phyloP scores from a whole-genome alignment of 2,329 filamentous ascomycete species.

The Colletotrichum spaethianum region DNA sequence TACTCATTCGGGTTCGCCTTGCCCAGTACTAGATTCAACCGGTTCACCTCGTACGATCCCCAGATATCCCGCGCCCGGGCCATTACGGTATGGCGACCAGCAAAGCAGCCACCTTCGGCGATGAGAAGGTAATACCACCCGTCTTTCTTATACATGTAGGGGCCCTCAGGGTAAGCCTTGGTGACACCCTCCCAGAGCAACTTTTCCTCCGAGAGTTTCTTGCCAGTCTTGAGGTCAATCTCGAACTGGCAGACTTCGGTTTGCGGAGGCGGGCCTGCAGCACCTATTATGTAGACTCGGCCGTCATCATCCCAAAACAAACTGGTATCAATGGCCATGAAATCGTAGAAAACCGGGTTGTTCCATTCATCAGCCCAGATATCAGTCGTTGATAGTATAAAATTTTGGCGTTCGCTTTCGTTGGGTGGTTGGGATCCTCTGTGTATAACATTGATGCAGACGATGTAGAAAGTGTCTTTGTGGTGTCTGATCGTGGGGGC shows the following conservation, averaged over 20 bases:
- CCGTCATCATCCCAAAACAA: slow-evolving; percentile 60
- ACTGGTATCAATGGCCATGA: slow-evolving; percentile 62
- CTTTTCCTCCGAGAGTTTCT: slow-evolving; percentile 41
- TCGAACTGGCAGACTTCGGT: slow-evolving; percentile 43
- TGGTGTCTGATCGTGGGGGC: slow-evolving; percentile 46
- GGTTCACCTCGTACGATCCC: slow-evolving; percentile 47
- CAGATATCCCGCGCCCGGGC: slow-evolving; percentile 44
- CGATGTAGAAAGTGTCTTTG: slow-evolving; percentile 46
- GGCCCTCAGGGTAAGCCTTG: slow-evolving; percentile 48
- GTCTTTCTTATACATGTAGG: slow-evolving; percentile 54
- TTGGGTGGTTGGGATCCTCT: not conserved
- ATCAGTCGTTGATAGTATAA: slow-evolving; percentile 44
- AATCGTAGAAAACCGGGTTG: slow-evolving; percentile 53
- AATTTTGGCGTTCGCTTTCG: slow-evolving; percentile 41
- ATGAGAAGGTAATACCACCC: slow-evolving; percentile 58
- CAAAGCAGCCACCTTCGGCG: slow-evolving; percentile 56
- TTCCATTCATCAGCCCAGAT: slow-evolving; percentile 47
- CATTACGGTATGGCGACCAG: slow-evolving; percentile 45
- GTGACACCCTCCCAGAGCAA: slow-evolving; percentile 43
- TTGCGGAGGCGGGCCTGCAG: slow-evolving; percentile 11
- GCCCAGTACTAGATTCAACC: slow-evolving; percentile 61
- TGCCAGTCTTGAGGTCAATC: slow-evolving; percentile 44
- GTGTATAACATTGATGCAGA: slow-evolving; percentile 45
- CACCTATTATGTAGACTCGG: slow-evolving; percentile 51
- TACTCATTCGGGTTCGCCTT: slow-evolving; percentile 52